These are phyloP conservation scores for Globisporangium viniferum DNA, from an alignment of 352 stramenopile genomes.

Conservation along the genomic window DNA sequence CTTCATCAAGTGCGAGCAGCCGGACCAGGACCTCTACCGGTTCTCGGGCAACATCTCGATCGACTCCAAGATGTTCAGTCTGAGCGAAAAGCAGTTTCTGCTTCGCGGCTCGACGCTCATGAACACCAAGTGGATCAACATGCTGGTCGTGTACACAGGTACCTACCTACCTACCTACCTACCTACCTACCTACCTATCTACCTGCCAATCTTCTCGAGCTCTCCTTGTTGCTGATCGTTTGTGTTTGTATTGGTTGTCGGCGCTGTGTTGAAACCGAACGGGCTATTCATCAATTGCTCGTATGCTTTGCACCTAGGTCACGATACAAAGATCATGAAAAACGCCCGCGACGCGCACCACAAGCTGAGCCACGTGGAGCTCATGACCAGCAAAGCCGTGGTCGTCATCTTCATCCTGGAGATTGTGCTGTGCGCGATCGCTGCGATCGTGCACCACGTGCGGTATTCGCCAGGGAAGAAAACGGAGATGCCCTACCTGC, in stretches of 20 bases:
- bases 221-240: not conserved
- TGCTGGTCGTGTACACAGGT: conserved; percentile 75
- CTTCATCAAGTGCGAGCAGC: conserved; percentile 76
- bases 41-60: conserved; percentile 74
- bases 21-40: conserved; percentile 73
- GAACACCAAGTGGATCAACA: conserved; percentile 75
- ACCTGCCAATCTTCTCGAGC: not conserved
- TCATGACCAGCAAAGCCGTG: conserved; percentile 71
- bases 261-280: not conserved
- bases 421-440: conserved; percentile 58
- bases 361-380: conserved; percentile 85
- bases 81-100: conserved; percentile 79
- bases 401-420: conserved; percentile 77
- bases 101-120: conserved; percentile 69
- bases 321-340: conserved; percentile 91
- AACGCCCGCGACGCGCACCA: conserved; percentile 76
- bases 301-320: conserved; percentile 18
- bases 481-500: conserved; percentile 7
- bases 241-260: not conserved
- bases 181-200: too few relatives aligned
- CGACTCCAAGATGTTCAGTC: conserved; percentile 50
- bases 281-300: not conserved
- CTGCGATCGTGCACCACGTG: conserved; percentile 36
- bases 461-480: conserved; percentile 11
- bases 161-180: not conserved